phyloP scores from a whole-genome alignment of 1,284 basidiomycete species.

The Thecaphora thlaspeos region DNA sequence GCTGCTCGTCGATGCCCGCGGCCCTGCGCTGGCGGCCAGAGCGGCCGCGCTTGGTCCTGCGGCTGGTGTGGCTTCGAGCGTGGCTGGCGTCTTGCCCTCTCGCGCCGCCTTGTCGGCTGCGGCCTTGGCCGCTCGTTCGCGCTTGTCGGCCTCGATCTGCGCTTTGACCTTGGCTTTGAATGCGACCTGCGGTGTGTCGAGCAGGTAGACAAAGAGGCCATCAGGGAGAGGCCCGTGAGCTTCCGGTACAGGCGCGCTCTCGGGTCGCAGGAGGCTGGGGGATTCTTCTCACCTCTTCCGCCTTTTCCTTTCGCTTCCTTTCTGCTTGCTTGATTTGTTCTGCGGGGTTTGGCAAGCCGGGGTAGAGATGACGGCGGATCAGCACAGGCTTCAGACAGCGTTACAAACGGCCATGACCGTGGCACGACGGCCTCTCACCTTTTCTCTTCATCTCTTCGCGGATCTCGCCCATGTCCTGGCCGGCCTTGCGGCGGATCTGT shows the following conservation, averaged over 20 bases:
- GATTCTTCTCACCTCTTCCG: constrained; percentile 41
- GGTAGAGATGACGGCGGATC: background rate
- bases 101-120: constrained; percentile 51
- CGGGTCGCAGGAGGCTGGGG: too few relatives aligned
- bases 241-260: too few relatives aligned
- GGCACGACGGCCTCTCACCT: constrained; percentile 13
- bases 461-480: constrained; percentile 43
- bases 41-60: constrained; percentile 26
- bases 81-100: constrained; percentile 21
- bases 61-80: constrained; percentile 5
- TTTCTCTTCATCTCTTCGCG: constrained; percentile 54
- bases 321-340: constrained; percentile 54
- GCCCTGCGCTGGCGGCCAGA: constrained; percentile 20
- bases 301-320: constrained; percentile 48
- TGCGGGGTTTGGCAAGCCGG: constrained; percentile 2
- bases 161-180: constrained; percentile 52
- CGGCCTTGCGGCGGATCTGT: constrained; percentile 54
- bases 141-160: constrained; percentile 56
- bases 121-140: constrained; percentile 49
- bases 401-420: background rate
- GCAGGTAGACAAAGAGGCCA: background rate
- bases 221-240: background rate
- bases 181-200: constrained; percentile 9
- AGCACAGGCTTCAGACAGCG: too few relatives aligned
- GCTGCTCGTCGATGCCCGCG: constrained; percentile 23